Conservation (phyloP, 768 basidiomycete species). For the Tricholoma saponaceum region DNA sequence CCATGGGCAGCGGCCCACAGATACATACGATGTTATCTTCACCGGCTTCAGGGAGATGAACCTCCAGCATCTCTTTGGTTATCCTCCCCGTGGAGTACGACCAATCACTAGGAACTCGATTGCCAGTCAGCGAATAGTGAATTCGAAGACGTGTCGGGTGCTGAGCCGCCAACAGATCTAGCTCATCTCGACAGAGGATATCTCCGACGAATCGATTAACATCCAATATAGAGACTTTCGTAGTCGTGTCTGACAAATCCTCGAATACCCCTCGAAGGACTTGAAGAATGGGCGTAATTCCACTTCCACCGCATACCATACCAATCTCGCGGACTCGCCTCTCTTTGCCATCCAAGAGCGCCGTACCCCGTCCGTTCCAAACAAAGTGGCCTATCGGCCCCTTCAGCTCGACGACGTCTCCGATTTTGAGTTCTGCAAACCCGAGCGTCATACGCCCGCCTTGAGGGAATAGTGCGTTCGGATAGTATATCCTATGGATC, state of each 20-base stretch:
- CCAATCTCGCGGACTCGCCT: constrained; percentile 37
- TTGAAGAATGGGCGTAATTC: constrained; percentile 58
- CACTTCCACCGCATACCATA: constrained; percentile 56
- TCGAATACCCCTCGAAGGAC: constrained; percentile 44
- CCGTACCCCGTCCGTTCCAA: constrained; percentile 41
- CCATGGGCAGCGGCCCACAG: constrained; percentile 41
- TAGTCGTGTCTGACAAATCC: constrained; percentile 32
- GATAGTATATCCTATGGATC: constrained; percentile 38
- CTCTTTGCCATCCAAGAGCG: constrained; percentile 31
- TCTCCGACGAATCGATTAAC: constrained; percentile 45
- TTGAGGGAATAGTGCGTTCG: constrained; percentile 26
- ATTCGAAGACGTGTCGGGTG: constrained; percentile 31
- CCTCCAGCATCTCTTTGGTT: constrained; percentile 29
- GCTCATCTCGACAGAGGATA: constrained; percentile 46
- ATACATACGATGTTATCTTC: constrained; percentile 38
- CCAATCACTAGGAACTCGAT: constrained; percentile 32
- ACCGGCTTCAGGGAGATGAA: constrained; percentile 36
- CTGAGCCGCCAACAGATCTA: constrained; percentile 32
- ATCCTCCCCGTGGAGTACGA: constrained; percentile 37
- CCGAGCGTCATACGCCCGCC: constrained; percentile 38
- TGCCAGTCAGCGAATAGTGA: constrained; percentile 40
- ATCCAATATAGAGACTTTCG: constrained; percentile 43
- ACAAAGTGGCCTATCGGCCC: constrained; percentile 57
- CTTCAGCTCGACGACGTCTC: constrained; percentile 51
- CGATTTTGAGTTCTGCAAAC: constrained; percentile 39